Percentiles rank a stretch among this genome's conserved stretches.
Evolutionary conservation across 768 basidiomycete species (phyloP).

Genomic region (Hygrophorus pudorinus): DNA sequence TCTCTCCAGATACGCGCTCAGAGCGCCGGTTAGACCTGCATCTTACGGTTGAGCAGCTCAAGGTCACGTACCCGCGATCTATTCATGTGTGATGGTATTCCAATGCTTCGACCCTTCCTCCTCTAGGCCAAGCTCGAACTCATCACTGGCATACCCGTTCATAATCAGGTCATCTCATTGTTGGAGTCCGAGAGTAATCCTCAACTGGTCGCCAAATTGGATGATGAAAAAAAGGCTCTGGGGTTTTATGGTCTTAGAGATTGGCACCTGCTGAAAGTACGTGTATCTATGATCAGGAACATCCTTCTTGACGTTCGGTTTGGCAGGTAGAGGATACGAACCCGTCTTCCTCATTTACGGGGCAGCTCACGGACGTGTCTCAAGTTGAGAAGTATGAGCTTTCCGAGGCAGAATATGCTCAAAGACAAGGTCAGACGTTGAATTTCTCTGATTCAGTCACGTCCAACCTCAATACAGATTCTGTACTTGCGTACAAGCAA

Average conservation of each 20-base stretch:
- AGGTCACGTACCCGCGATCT: conserved; percentile 36
- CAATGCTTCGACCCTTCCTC: conserved; percentile 4
- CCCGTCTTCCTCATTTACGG: conserved; percentile 65
- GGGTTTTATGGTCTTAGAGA: conserved; percentile 69
- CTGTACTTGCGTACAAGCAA: conserved; percentile 84
- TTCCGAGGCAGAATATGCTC: conserved; percentile 69
- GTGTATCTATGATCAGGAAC: conserved; percentile 9
- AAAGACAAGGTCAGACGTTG: conserved; percentile 52
- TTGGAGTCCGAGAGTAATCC: conserved; percentile 46
- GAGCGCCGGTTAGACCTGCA: conserved; percentile 79
- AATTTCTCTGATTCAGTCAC: not conserved
- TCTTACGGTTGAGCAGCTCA: conserved; percentile 68
- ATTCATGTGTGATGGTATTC: conserved; percentile 9
- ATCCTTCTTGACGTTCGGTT: conserved; percentile 3
- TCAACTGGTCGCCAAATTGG: conserved; percentile 40
- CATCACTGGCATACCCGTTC: conserved; percentile 81
- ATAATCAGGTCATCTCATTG: conserved; percentile 61
- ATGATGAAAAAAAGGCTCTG: conserved; percentile 58
- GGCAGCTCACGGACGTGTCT: conserved; percentile 76
- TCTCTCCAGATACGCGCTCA: conserved; percentile 82
- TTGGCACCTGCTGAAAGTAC: conserved; percentile 74
- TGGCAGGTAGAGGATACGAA: conserved; percentile 64
- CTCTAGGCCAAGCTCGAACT: conserved; percentile 70
- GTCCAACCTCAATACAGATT: conserved; percentile 40
- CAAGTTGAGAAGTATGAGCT: conserved; percentile 93